Evolutionary conservation across 75 land plant genomes (phyloP).

Genomic region (Cunninghamia lanceolata): DNA sequence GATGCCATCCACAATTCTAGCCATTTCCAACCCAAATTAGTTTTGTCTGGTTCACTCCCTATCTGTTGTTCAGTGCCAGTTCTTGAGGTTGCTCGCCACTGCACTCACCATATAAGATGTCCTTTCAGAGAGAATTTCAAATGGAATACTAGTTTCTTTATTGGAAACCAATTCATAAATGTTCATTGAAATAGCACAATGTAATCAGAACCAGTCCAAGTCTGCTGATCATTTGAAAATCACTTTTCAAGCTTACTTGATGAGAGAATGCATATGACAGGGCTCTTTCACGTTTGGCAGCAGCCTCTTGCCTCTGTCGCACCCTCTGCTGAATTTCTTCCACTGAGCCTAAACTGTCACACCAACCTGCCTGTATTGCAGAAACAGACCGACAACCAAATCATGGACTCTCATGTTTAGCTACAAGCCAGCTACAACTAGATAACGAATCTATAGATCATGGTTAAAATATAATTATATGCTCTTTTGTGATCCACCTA

Average conservation of each 20-base stretch:
- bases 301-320: conserved; percentile 37
- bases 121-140: not conserved
- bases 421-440: not conserved
- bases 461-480: not conserved
- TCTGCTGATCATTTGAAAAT: not conserved
- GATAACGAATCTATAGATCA: not conserved
- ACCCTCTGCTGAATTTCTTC: conserved; percentile 33
- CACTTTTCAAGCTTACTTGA: conserved; percentile 22
- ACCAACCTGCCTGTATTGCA: conserved; percentile 37
- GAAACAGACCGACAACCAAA: not conserved
- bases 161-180: not conserved
- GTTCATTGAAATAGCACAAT: not conserved
- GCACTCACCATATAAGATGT: conserved; percentile 2
- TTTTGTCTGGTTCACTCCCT: conserved; percentile 12
- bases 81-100: conserved; percentile 20
- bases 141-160: not conserved
- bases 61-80: conserved; percentile 3
- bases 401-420: not conserved
- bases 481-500: not conserved
- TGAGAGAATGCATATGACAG: conserved; percentile 33
- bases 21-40: conserved; percentile 26
- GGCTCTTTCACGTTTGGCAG: conserved; percentile 33
- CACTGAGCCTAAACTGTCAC: conserved; percentile 23
- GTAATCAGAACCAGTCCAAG: not conserved
- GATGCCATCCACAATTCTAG: conserved; percentile 21